Evolutionary conservation across 495 filamentous ascomycete species (phyloP), one percentile per base, ranked within the genome.

Genomic region (Penicillium canariense): DNA sequence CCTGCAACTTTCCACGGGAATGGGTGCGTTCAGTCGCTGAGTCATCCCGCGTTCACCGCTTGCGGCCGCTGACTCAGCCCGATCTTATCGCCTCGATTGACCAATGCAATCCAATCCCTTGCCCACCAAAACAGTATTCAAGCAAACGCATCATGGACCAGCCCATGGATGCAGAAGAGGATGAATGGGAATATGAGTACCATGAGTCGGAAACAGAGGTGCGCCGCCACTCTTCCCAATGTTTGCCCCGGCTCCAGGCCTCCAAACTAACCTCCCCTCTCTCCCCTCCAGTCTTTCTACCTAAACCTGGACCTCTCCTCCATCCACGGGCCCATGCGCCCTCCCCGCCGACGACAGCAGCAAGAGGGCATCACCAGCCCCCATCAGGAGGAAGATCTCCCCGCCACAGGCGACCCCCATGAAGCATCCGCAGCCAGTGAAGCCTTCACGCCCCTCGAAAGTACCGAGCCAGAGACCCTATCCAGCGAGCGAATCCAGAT

Each of bases 151-250:
- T 39, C 32, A 62, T 72, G 53, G 62, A 70, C 59, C 66, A 61
- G 6, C 46, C 60, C 35, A 58, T 68, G 34, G 62, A 63, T 20
- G 14, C 50, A 0, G 62, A 63, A 15, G 60, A 58, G 1, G 75
- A 80, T 15, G 83, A 83, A 20, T 86, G 77, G 70, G 84, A 86
- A 60, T 87, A 86, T 49, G 84, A 86, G 56, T 86, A 86, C 59
- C 65, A 83, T 60, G 70, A 76, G 5, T 65, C 67, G 1, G 82
- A 83, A 48, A 85, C 79, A 2, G 84, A 86, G 72, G 80, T 82
- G 56, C 32, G 50, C 4, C 25, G 17, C 10, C 8, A 27, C 3
- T 26, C 20, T 26, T 6, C 20, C n/a, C 12, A 26, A 15, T 26
- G n/a, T 53, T 22, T 10, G 18, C 18, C 28, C 4, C 30, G 25